Evolutionary conservation across 208 protist genomes (phyloP).

Genomic region (Crithidia mellificae): DNA sequence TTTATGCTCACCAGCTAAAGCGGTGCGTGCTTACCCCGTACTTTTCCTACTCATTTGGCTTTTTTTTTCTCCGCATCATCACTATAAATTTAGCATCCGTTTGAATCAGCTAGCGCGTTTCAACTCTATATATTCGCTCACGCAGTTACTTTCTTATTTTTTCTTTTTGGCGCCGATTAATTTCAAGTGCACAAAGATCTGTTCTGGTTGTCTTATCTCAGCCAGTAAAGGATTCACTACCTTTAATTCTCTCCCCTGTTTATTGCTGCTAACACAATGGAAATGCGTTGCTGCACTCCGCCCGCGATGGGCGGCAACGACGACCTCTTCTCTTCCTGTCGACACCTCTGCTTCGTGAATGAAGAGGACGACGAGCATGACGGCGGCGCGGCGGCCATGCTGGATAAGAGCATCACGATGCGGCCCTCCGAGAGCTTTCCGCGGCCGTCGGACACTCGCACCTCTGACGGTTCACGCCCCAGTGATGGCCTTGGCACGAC

Average conservation of each 20-base stretch:
- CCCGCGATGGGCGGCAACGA: slow-evolving; percentile 18
- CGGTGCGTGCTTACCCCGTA: not conserved
- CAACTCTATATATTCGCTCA: too few species aligned
- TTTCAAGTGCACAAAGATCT: too few species aligned
- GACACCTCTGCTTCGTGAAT: slow-evolving; percentile 29
- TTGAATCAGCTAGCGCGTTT: too few species aligned
- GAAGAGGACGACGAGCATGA: slow-evolving; percentile 23
- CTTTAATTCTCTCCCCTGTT: too few species aligned
- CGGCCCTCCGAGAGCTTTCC: slow-evolving; percentile 29
- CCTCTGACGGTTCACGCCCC: slow-evolving; percentile 14
- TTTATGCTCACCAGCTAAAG: slow-evolving; percentile 4
- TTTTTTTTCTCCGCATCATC: slow-evolving; percentile 3
- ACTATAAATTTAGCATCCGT: too few species aligned
- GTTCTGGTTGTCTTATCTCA: not conserved
- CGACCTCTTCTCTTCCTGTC: slow-evolving; percentile 24
- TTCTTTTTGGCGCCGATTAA: too few species aligned
- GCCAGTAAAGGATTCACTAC: too few species aligned
- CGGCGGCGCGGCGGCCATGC: not conserved
- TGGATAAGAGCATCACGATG: slow-evolving; percentile 22
- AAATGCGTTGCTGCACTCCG: slow-evolving; percentile 31
- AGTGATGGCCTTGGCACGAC: slow-evolving; percentile 11
- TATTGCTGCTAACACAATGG: slow-evolving; percentile 7
- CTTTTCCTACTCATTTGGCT: not conserved
- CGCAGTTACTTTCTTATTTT: too few species aligned
- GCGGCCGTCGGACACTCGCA: slow-evolving; percentile 15